Base-by-base conservation (phyloP, 306 rosid species). In the Castanopsis chinensis region DNA sequence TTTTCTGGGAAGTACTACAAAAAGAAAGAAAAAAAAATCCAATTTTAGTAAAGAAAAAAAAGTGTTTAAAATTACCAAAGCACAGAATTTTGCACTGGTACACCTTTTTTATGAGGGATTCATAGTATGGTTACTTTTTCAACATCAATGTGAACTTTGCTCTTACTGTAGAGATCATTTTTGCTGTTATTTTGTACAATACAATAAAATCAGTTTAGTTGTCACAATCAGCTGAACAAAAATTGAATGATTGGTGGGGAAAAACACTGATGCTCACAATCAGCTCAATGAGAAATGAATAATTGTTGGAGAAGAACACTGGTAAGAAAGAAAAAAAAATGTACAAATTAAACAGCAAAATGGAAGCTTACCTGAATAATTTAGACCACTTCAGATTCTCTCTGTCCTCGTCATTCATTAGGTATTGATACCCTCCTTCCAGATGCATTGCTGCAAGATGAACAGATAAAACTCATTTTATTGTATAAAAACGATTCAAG, bases 131-230 rank as follows among this genome's bases (percentile, higher is more conserved):
- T 51, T 73, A 57, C 77, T 11, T 56, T 56, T 33, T 73, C 68
- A 20, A 73, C 32, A n/a, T 73, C 77, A 30, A 73, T 2, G 20
- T 11, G 32, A 19, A 54, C 77, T 8, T 57, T 73, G 30, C 77
- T 54, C 77, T 73, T 73, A 28, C 54, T 55, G 27, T 73, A 73
- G 51, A 73, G 68, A 19, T 73, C 67, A 56, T 73, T 56, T 33
- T 32, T 56, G 77, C 77, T 56, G 33, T 45, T 4, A 11, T 2
- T 71, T 71, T 61, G 18, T 61, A 23, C 7, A 14, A 61, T 12
- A 61, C 5, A 61, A 61, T 14, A 27, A 61, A 61, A 61, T 27
- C 9, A 61, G n/a, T 61, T 27, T 61, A 32, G 33, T 61, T 61
- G 7, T 61, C 15, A 18, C 68, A 61, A 61, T 13, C n/a, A 61